These are phyloP conservation scores for Fusarium multiceps DNA, from an alignment of 2,329 filamentous ascomycete species.

Conservation along the genomic window DNA sequence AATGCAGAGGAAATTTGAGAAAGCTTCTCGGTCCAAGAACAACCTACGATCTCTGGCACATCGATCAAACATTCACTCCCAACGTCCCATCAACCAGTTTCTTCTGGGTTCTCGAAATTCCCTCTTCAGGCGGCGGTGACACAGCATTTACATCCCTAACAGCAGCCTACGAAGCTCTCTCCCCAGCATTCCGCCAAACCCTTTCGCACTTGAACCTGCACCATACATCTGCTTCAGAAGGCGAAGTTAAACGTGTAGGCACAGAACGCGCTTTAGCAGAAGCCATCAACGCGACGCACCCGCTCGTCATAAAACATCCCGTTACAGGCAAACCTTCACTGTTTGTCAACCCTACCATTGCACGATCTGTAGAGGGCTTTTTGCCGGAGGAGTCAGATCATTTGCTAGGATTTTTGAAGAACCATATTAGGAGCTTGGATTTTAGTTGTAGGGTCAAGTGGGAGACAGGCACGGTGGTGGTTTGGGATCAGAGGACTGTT, in stretches of 20 bases:
- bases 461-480: constrained; percentile 47
- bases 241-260: constrained; percentile 45
- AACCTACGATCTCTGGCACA: constrained; percentile 49
- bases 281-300: constrained; percentile 47
- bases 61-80: constrained; percentile 50
- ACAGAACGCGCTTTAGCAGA: constrained; percentile 45
- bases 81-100: constrained; percentile 49
- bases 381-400: constrained; percentile 48
- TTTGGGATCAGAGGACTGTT: constrained; percentile 47
- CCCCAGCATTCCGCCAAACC: constrained; percentile 42
- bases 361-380: constrained; percentile 45
- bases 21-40: constrained; percentile 44
- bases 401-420: constrained; percentile 45
- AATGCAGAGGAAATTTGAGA: constrained; percentile 43
- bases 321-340: constrained; percentile 45
- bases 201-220: constrained; percentile 9
- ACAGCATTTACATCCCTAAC: constrained; percentile 48
- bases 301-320: constrained; percentile 46
- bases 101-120: constrained; percentile 50
- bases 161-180: constrained; percentile 47
- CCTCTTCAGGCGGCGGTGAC: constrained; percentile 45
- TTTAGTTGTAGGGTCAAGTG: constrained; percentile 47
- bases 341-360: constrained; percentile 49
- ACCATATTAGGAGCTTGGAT: constrained; percentile 48
- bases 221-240: constrained; percentile 47